phyloP scores from a whole-genome alignment of 495 filamentous ascomycete species.

The Penicillium ucsense region DNA sequence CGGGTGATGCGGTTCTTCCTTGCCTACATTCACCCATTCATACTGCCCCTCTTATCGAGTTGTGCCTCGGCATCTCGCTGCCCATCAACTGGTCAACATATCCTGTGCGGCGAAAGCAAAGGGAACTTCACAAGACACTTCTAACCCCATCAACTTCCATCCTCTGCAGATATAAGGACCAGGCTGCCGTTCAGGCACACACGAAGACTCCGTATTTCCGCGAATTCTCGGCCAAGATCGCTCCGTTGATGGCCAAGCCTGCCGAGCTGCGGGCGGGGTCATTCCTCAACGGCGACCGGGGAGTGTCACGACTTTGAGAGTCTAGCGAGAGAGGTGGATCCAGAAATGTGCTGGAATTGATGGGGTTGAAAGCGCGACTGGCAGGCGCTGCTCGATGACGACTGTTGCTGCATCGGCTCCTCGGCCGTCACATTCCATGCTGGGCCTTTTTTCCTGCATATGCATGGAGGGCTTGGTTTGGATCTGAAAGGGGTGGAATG shows the following conservation, averaged over 20 bases:
- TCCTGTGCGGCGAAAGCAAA: too few relatives aligned
- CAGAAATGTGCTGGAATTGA: not conserved
- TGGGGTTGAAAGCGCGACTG: not conserved
- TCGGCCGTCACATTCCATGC: too few relatives aligned
- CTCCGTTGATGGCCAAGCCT: slow-evolving; percentile 15
- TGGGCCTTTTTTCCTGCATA: too few relatives aligned
- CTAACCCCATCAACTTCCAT: not conserved
- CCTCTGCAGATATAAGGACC: slow-evolving; percentile 20
- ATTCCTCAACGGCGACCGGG: slow-evolving; percentile 11
- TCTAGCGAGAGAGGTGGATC: not conserved
- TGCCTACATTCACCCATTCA: not conserved
- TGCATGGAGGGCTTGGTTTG: too few relatives aligned
- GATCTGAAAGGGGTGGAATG: too few relatives aligned
- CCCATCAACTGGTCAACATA: not conserved
- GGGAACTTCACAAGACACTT: too few relatives aligned
- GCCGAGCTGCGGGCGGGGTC: slow-evolving; percentile 18
- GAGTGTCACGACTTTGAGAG: slow-evolving; percentile 18
- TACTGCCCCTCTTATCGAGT: not conserved
- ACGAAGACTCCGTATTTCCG: slow-evolving; percentile 18
- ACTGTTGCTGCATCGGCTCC: too few relatives aligned
- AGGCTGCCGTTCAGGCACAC: slow-evolving; percentile 19
- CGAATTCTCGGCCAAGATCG: slow-evolving; percentile 15
- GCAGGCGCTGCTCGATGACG: too few relatives aligned
- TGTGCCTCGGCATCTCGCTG: slow-evolving; percentile 9
- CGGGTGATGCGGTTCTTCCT: not conserved